phyloP scores from a whole-genome alignment of 169 alveolate genomes.

The Eimeria maxima region DNA sequence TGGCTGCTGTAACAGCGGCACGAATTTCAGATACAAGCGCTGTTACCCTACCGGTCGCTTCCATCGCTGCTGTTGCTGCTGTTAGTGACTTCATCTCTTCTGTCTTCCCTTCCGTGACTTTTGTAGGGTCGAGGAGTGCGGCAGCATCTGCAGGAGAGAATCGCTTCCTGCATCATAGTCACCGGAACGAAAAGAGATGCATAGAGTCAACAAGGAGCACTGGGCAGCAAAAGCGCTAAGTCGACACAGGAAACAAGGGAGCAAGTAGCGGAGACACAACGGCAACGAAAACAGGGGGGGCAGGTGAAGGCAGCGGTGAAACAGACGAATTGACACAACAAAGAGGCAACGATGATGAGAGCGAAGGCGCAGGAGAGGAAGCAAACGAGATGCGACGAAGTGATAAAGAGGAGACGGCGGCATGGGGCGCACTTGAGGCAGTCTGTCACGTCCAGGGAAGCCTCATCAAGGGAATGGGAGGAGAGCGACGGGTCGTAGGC shows the following conservation, averaged over 20 bases:
- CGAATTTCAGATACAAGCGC: slow-evolving; percentile 81
- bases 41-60: slow-evolving; percentile 36
- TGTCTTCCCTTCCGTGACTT: neutral
- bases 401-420: neutral
- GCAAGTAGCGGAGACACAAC: neutral
- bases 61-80: slow-evolving; percentile 46
- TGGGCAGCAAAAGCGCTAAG: neutral
- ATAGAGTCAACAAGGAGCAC: neutral
- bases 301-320: neutral
- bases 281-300: neutral
- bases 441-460: slow-evolving; percentile 82
- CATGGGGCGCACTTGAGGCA: slow-evolving; percentile 20
- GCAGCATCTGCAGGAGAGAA: slow-evolving; percentile 1
- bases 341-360: neutral
- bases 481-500: slow-evolving; percentile 70
- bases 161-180: slow-evolving; percentile 19
- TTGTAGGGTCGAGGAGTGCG: neutral
- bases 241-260: neutral
- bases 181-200: neutral
- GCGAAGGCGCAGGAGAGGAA: neutral
- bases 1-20: slow-evolving; percentile 61
- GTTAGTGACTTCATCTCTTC: neutral
- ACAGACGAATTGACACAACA: neutral
- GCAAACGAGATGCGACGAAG: neutral
- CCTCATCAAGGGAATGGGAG: slow-evolving; percentile 78